A percentile compares a stretch with the other conserved stretches of the same genome.
Evolutionary conservation across 768 basidiomycete genomes (phyloP).

Genomic region (Leccinum fibrillosum): DNA sequence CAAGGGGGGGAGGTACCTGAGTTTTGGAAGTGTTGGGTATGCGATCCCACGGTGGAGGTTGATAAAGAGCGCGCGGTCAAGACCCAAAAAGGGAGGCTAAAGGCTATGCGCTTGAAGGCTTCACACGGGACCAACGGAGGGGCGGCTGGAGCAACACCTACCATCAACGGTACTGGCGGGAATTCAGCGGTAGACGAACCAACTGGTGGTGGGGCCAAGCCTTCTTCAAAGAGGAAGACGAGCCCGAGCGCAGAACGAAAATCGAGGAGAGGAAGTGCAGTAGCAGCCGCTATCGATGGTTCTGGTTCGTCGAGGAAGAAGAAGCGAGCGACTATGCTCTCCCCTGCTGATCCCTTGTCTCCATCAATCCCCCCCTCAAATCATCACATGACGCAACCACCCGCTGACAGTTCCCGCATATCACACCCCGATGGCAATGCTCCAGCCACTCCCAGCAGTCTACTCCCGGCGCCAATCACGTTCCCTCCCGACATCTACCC

Average conservation of each 20-base stretch:
- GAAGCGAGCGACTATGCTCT: slow-evolving; percentile 37
- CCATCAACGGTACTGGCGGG: slow-evolving; percentile 15
- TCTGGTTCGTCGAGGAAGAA: slow-evolving; percentile 34
- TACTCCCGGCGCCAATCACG: slow-evolving; percentile 36
- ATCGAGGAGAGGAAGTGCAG: slow-evolving; percentile 33
- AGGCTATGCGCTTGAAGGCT: slow-evolving; percentile 27
- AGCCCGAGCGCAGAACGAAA: slow-evolving; percentile 41
- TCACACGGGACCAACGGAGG: slow-evolving; percentile 26
- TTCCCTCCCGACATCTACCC: slow-evolving; percentile 29
- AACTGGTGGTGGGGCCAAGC: slow-evolving; percentile 16
- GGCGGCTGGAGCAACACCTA: slow-evolving; percentile 12
- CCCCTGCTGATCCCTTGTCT: slow-evolving; percentile 20
- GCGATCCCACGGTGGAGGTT: slow-evolving; percentile 45
- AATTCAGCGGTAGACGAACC: slow-evolving; percentile 17
- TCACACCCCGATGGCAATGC: slow-evolving; percentile 10
- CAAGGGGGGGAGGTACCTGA: slow-evolving; percentile 59
- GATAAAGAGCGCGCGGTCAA: slow-evolving; percentile 48
- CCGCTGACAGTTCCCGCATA: slow-evolving; percentile 18
- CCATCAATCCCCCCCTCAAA: slow-evolving; percentile 13
- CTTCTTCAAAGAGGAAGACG: slow-evolving; percentile 31
- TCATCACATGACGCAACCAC: slow-evolving; percentile 10
- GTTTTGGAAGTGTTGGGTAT: slow-evolving; percentile 73
- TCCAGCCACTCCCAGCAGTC: slow-evolving; percentile 2
- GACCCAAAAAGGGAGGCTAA: slow-evolving; percentile 41
- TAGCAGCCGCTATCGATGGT: slow-evolving; percentile 35